Evolutionary conservation across 2,329 filamentous ascomycete genomes (phyloP).

Genomic region (Paecilomyces dactylethromorphus): DNA sequence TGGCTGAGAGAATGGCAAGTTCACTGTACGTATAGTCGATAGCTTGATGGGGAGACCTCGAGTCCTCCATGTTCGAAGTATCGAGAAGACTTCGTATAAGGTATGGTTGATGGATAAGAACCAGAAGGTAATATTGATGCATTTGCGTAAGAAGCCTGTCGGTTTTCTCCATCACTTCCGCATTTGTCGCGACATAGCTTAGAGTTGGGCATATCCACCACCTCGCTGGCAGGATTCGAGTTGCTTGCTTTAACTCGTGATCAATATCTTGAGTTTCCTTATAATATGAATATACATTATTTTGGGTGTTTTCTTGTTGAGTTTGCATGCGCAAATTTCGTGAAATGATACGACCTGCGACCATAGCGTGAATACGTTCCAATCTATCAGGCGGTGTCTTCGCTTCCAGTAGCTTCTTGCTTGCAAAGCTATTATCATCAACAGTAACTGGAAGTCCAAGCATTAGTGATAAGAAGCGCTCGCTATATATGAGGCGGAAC

Average conservation of each 20-base stretch:
- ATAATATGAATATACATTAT: neutral
- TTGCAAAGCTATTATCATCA: constrained; percentile 10
- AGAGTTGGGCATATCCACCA: constrained; percentile 6
- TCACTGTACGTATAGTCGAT: constrained; percentile 10
- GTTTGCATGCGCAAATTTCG: constrained; percentile 9
- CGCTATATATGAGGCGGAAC: constrained; percentile 33
- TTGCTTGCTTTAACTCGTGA: constrained; percentile 10
- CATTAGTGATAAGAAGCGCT: constrained; percentile 45
- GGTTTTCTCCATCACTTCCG: constrained; percentile 7
- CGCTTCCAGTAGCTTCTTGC: neutral
- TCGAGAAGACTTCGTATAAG: constrained; percentile 1
- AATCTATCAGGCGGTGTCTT: constrained; percentile 5
- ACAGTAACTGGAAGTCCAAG: constrained; percentile 42
- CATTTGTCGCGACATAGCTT: neutral
- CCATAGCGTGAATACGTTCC: constrained; percentile 8
- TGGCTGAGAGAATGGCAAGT: constrained; percentile 9
- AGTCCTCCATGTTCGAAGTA: neutral
- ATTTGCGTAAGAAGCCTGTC: constrained; percentile 11
- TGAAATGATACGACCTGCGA: constrained; percentile 10
- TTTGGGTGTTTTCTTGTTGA: neutral
- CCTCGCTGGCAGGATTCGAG: constrained; percentile 8
- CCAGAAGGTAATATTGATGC: constrained; percentile 16
- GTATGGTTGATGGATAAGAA: constrained; percentile 16
- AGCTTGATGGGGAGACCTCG: neutral
- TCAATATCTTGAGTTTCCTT: constrained; percentile 14